Conservation (phyloP, 2,329 filamentous ascomycete species). For the Alternaria ventricosa region DNA sequence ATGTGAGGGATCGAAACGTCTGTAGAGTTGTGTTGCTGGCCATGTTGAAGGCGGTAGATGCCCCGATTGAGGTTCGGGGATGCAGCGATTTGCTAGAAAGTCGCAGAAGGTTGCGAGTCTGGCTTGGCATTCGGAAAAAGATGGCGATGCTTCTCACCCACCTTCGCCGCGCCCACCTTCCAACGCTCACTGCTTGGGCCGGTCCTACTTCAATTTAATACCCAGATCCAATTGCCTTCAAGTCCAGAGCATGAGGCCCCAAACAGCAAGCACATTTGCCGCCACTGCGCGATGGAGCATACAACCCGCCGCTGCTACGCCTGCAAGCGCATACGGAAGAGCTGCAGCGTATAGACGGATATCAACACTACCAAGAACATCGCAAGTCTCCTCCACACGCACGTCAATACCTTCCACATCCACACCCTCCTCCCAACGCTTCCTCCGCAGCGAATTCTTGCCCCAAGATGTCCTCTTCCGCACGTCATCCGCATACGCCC, state of each 20-base stretch:
- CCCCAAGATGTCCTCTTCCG: constrained; percentile 49
- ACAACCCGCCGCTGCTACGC: constrained; percentile 46
- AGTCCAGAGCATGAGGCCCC: constrained; percentile 54
- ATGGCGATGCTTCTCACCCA: constrained; percentile 31
- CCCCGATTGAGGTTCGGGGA: constrained; percentile 20
- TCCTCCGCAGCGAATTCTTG: constrained; percentile 53
- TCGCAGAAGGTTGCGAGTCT: constrained; percentile 30
- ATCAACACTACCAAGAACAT: constrained; percentile 39
- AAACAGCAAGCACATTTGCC: constrained; percentile 48
- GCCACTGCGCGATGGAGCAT: constrained; percentile 50
- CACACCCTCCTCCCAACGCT: constrained; percentile 28
- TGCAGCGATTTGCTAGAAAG: constrained; percentile 15
- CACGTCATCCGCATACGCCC: constrained; percentile 51
- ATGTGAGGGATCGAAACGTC: constrained; percentile 39
- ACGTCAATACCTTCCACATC: constrained; percentile 15
- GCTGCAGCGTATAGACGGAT: constrained; percentile 58
- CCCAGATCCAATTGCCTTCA: background rate
- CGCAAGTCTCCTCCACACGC: constrained; percentile 35
- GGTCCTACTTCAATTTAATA: constrained; percentile 12
- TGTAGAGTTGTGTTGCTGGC: constrained; percentile 33
- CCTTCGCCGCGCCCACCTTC: constrained; percentile 28
- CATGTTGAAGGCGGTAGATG: constrained; percentile 27
- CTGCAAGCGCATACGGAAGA: constrained; percentile 52
- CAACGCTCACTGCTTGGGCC: constrained; percentile 14
- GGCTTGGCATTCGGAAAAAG: constrained; percentile 31